These are phyloP conservation scores for Cytidiella melzeri DNA, from an alignment of 768 basidiomycete genomes.

Conservation along the genomic window DNA sequence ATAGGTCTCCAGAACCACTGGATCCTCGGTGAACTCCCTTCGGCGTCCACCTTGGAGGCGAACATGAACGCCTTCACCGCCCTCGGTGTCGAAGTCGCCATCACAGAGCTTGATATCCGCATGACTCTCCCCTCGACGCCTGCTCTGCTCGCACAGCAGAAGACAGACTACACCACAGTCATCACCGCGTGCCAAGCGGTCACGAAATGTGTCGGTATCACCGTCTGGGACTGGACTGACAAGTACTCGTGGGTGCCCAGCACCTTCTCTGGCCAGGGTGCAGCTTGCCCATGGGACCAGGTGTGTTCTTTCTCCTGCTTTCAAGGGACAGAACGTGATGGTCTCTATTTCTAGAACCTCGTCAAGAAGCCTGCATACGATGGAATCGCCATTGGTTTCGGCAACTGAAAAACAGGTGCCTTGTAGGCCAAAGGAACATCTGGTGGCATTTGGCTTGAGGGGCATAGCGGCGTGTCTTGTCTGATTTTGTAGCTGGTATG, in stretches of 20 bases:
- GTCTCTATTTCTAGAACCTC: conserved; percentile 16
- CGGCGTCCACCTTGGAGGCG: conserved; percentile 29
- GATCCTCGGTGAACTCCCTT: conserved; percentile 50
- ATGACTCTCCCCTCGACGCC: conserved; percentile 52
- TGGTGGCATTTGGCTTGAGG: no score
- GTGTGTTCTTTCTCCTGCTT: conserved; percentile 11
- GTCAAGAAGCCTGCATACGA: conserved; percentile 22
- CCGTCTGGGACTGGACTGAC: conserved; percentile 38
- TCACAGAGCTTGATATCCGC: conserved; percentile 63
- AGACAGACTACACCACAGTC: conserved; percentile 49
- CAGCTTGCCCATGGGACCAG: conserved; percentile 25
- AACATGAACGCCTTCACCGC: conserved; percentile 47
- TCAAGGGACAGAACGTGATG: neutral
- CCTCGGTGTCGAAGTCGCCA: conserved; percentile 59
- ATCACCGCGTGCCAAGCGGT: conserved; percentile 43
- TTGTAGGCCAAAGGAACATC: no score
- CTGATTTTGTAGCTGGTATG: no score
- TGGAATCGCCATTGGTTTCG: conserved; percentile 21
- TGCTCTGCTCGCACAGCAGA: conserved; percentile 47
- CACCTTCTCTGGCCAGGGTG: conserved; percentile 30
- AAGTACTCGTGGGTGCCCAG: conserved; percentile 32
- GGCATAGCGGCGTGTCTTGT: no score
- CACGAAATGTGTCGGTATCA: conserved; percentile 30
- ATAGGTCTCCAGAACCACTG: conserved; percentile 57
- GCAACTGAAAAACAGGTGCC: neutral